These are phyloP conservation scores for Anaeromyces robustus DNA, from an alignment of 192 early-diverging fungal species.

Conservation along the genomic window DNA sequence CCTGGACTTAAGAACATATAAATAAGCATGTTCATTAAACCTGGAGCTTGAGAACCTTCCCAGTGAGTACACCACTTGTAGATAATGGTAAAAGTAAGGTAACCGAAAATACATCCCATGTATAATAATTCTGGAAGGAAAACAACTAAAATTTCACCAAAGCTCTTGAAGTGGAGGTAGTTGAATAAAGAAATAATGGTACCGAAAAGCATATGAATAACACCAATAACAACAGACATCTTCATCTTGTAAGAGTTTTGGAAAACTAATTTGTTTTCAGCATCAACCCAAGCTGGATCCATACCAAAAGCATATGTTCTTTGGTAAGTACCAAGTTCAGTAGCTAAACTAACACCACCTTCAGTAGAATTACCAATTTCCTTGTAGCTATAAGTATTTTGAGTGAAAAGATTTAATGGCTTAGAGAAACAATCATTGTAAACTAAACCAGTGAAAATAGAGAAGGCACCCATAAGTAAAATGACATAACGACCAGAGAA, in stretches of 20 bases:
- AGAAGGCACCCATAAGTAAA: constrained; percentile 93
- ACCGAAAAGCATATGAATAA: constrained; percentile 92
- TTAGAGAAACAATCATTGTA: constrained; percentile 98
- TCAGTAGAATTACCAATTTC: constrained; percentile 35
- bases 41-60: constrained; percentile 61
- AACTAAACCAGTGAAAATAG: constrained; percentile 88
- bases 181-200: constrained; percentile 80
- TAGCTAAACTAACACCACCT: background rate
- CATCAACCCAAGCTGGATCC: constrained; percentile 82
- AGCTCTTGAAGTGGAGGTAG: constrained; percentile 72
- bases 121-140: constrained; percentile 92
- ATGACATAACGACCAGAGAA: constrained; percentile 95
- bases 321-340: constrained; percentile 35
- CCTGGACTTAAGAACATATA: constrained; percentile 98
- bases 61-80: constrained; percentile 95
- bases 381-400: constrained; percentile 56
- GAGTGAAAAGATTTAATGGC: constrained; percentile 53
- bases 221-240: constrained; percentile 88
- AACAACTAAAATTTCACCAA: constrained; percentile 63
- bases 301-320: constrained; percentile 65
- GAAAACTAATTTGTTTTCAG: constrained; percentile 88
- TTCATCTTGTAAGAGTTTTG: constrained; percentile 99
- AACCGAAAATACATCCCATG: constrained; percentile 88
- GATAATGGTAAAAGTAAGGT: constrained; percentile 75
- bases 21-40: constrained; percentile 93